phyloP scores from a whole-genome alignment of 2,329 filamentous ascomycete genomes.

The Trichophaea hybrida region DNA sequence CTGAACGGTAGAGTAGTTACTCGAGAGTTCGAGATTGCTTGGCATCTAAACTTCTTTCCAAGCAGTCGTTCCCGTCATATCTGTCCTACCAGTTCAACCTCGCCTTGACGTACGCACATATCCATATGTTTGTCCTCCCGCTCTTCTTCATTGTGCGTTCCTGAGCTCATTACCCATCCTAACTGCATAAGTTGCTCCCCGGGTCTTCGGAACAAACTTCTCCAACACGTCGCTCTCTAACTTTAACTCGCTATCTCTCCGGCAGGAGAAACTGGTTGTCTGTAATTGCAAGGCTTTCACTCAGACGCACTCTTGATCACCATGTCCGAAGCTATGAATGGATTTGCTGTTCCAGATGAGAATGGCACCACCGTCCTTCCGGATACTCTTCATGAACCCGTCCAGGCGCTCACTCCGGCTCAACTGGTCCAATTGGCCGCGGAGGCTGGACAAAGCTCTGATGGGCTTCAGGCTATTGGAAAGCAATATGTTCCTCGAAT shows the following conservation, averaged over 20 bases:
- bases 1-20: too few relatives aligned
- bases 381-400: constrained; percentile 20
- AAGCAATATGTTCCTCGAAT: constrained; percentile 36
- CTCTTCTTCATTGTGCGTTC: constrained; percentile 3
- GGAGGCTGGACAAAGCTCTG: constrained; percentile 56
- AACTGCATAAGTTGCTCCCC: too few relatives aligned
- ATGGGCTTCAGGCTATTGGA: constrained; percentile 43
- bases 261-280: constrained; percentile 3
- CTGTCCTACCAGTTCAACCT: neutral
- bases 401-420: constrained; percentile 32
- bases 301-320: constrained; percentile 1
- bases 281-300: constrained; percentile 16
- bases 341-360: constrained; percentile 14
- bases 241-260: neutral
- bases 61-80: too few relatives aligned
- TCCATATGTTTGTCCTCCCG: too few relatives aligned
- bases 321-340: constrained; percentile 12
- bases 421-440: constrained; percentile 66
- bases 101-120: too few relatives aligned
- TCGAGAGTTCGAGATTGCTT: neutral
- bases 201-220: neutral
- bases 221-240: neutral
- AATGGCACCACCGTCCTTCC: constrained; percentile 29
- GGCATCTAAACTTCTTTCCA: neutral
- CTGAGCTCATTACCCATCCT: too few relatives aligned